Evolutionary conservation across 2,329 filamentous ascomycete genomes (phyloP).

Genomic region (Aspergillus oerlinghausenensis): DNA sequence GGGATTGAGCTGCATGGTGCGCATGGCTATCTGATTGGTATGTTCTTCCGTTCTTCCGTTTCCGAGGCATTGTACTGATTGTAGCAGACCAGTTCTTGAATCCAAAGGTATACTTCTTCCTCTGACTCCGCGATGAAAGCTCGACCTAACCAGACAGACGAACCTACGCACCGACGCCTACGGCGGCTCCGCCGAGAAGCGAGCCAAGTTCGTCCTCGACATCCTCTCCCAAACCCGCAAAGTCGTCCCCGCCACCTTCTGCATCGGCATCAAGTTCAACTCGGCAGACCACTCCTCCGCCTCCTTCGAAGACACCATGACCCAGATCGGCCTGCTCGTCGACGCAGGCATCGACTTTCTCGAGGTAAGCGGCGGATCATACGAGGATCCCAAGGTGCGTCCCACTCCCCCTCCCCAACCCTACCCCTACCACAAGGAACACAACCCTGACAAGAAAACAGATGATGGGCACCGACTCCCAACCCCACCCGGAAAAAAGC

Average conservation of each 20-base stretch:
- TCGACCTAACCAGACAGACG: conserved; percentile 22
- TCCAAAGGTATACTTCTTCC: conserved; percentile 25
- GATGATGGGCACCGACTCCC: conserved; percentile 31
- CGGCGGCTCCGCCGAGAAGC: conserved; percentile 44
- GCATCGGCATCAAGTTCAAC: conserved; percentile 49
- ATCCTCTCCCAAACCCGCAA: conserved; percentile 41
- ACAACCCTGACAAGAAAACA: background rate
- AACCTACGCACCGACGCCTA: conserved; percentile 48
- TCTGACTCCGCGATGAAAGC: no score
- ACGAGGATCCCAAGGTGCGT: conserved; percentile 48
- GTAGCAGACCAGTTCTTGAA: conserved; percentile 34
- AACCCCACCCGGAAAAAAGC: conserved; percentile 18
- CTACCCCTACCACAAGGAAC: conserved; percentile 7
- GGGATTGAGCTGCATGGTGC: conserved; percentile 52
- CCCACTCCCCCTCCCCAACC: no score
- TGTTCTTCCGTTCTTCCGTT: conserved; percentile 22
- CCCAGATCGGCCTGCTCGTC: conserved; percentile 50
- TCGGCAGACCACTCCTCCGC: conserved; percentile 42
- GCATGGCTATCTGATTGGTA: conserved; percentile 47
- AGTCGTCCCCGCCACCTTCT: conserved; percentile 40
- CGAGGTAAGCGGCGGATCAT: conserved; percentile 62
- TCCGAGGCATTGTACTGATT: background rate
- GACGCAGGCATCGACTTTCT: conserved; percentile 57
- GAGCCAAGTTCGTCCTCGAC: conserved; percentile 43
- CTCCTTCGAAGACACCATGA: conserved; percentile 49